Evolutionary conservation across 495 filamentous ascomycete species (phyloP).

Genomic region (Hypoxylon crocopeplum): DNA sequence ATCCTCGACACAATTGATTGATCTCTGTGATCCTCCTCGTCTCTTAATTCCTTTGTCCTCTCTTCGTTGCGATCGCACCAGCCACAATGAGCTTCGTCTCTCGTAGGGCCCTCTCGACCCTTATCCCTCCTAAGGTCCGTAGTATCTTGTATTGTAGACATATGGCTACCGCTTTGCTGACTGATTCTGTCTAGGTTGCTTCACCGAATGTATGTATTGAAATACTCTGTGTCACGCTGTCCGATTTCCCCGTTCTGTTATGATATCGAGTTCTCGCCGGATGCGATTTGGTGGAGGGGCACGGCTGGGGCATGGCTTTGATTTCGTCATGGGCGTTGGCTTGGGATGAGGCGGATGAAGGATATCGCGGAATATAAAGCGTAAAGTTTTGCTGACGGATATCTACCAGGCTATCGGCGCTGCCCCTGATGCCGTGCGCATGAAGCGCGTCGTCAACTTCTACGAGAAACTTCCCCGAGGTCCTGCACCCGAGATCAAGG

Average conservation of each 20-base stretch:
- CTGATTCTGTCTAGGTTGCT: slow-evolving; percentile 61
- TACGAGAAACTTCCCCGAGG: slow-evolving; percentile 97
- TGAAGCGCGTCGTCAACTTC: slow-evolving; percentile 96
- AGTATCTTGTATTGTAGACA: slow-evolving; percentile 1
- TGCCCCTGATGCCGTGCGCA: slow-evolving; percentile 90
- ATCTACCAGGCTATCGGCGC: slow-evolving; percentile 79
- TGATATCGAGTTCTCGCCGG: slow-evolving; percentile 1
- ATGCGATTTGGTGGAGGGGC: background rate
- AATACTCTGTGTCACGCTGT: background rate
- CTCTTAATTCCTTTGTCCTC: slow-evolving; percentile 24
- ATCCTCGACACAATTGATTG: slow-evolving; percentile 31
- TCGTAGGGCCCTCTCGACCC: slow-evolving; percentile 90
- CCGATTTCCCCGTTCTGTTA: slow-evolving; percentile 1
- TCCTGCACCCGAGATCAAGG: slow-evolving; percentile 76
- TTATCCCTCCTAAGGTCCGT: slow-evolving; percentile 96
- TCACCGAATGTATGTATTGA: slow-evolving; percentile 83
- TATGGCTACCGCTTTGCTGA: slow-evolving; percentile 37
- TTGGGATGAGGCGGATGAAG: background rate
- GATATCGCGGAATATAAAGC: background rate
- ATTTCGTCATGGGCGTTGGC: background rate
- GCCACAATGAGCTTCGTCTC: slow-evolving; percentile 88
- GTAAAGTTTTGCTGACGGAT: slow-evolving; percentile 41
- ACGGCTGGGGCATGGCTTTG: background rate
- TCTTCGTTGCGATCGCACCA: slow-evolving; percentile 39
- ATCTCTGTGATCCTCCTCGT: slow-evolving; percentile 25